These are phyloP conservation scores for Mrakia blollopis DNA, from an alignment of 768 basidiomycete species.

Conservation along the genomic window DNA sequence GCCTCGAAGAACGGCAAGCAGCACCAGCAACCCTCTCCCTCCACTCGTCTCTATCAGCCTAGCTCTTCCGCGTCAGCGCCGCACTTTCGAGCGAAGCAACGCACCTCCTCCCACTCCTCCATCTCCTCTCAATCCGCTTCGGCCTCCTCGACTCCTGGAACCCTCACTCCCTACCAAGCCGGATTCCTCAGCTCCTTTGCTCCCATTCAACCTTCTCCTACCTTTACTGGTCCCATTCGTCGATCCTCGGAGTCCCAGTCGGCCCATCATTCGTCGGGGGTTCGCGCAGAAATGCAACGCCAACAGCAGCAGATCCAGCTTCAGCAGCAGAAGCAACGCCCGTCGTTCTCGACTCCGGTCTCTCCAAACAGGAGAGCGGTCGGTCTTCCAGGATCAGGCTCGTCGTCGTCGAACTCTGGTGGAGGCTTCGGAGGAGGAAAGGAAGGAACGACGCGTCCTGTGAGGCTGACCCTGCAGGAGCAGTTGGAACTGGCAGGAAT, in stretches of 20 bases:
- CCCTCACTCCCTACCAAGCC: neutral
- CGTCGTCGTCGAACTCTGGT: too few relatives aligned
- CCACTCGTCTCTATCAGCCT: neutral
- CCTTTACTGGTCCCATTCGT: neutral
- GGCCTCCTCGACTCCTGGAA: neutral
- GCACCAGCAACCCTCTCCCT: neutral
- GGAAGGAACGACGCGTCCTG: neutral
- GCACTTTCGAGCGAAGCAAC: neutral
- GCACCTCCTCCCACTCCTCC: neutral
- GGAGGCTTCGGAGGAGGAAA: neutral
- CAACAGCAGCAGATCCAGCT: neutral
- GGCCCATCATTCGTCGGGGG: neutral
- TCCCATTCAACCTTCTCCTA: neutral
- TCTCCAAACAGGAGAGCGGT: neutral
- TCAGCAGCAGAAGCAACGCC: neutral
- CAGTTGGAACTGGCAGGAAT: neutral
- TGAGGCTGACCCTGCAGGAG: neutral
- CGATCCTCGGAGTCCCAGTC: neutral
- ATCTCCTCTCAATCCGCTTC: neutral
- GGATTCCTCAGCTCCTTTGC: neutral
- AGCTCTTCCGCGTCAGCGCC: neutral
- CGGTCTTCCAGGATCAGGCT: neutral
- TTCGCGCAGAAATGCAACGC: neutral
- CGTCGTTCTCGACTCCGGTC: neutral
- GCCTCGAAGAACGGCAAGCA: neutral